phyloP scores from a whole-genome alignment of 345 rosid species.

The Citrus medica region DNA sequence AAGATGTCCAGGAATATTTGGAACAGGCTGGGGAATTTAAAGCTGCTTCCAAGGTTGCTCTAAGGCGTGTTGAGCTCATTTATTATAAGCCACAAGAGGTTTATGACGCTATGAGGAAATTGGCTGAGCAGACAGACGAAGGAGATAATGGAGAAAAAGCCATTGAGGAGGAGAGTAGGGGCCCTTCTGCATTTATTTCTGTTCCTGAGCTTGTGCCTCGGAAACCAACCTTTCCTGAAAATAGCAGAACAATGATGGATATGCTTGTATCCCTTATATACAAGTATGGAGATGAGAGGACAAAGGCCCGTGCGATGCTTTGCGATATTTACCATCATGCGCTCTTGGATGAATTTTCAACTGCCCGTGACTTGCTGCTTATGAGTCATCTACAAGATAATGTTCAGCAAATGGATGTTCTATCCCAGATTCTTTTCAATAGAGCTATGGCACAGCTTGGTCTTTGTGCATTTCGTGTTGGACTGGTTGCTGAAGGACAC shows the following conservation, averaged over 20 bases:
- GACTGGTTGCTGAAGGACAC: conserved; percentile 72
- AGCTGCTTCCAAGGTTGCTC: conserved; percentile 84
- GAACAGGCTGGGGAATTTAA: conserved; percentile 61
- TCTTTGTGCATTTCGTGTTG: conserved; percentile 84
- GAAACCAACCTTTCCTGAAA: conserved; percentile 84
- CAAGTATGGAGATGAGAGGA: conserved; percentile 89
- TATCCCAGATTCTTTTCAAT: conserved; percentile 90
- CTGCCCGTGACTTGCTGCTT: conserved; percentile 73
- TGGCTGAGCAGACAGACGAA: conserved; percentile 63
- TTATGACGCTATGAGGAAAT: conserved; percentile 91
- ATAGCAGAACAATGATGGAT: conserved; percentile 89
- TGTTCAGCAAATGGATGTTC: conserved; percentile 85
- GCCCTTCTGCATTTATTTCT: conserved; percentile 67
- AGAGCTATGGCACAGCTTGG: conserved; percentile 98
- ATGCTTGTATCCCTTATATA: conserved; percentile 80
- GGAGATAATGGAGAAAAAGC: conserved; percentile 38
- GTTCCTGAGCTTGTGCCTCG: conserved; percentile 81
- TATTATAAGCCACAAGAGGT: conserved; percentile 95
- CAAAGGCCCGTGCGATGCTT: conserved; percentile 96
- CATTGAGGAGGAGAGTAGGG: conserved; percentile 62
- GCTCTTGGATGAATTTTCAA: conserved; percentile 67
- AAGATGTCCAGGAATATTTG: conserved; percentile 80
- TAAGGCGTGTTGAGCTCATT: conserved; percentile 73
- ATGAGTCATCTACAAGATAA: conserved; percentile 97
- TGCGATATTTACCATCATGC: conserved; percentile 97